Evolutionary conservation across 139 green algal genomes (phyloP), one percentile per base, ranked within the genome.

Genomic region (Chlamydomonas incerta): DNA sequence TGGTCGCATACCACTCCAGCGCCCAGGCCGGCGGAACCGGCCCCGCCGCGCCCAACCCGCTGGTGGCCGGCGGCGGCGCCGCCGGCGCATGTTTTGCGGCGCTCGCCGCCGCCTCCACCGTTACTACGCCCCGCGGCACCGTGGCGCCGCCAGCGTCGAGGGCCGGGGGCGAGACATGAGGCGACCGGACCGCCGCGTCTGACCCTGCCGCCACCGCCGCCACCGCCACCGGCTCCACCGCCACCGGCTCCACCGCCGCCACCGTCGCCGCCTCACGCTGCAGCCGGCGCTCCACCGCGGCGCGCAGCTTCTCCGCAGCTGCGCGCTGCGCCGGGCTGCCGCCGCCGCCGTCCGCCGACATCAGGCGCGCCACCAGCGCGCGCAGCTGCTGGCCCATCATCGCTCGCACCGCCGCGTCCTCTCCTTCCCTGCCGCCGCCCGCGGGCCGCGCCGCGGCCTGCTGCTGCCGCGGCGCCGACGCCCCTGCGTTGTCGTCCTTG

Each of bases 1-100:
- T 73, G 4, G 62, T 37, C 41, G 28, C 65, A 63, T 65, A 83
- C 76, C 76, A 83, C 31, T 83, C 76, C 63, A 6, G 37, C 62
- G 28, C 4, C 76, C 76, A 83, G 8, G 62, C 76, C 28, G 37
- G 28, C 62, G 63, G 76, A 18, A 58, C 21, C 35, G 24, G 57
- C 24, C 20, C 23, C 14, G 3, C 33, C 34, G 28, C 8, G 21
- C 3, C 63, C n/a, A 41, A 11, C 2, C n/a, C 17, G 41, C 1
- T 4, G 66, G 26, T 29, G 13, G 9, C 1, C 46, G 41, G 17
- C 60, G 26, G 13, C 60, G 20, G 9, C 76, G 63, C 34, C 37
- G n/a, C 21, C 76, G n/a, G 1, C 26, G 3, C 26, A n/a, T n/a
- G n/a, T n/a, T n/a, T n/a, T n/a, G n/a, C n/a, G n/a, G n/a, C n/a